phyloP scores from a whole-genome alignment of 331 rosid genomes.

The Cydonia oblonga region DNA sequence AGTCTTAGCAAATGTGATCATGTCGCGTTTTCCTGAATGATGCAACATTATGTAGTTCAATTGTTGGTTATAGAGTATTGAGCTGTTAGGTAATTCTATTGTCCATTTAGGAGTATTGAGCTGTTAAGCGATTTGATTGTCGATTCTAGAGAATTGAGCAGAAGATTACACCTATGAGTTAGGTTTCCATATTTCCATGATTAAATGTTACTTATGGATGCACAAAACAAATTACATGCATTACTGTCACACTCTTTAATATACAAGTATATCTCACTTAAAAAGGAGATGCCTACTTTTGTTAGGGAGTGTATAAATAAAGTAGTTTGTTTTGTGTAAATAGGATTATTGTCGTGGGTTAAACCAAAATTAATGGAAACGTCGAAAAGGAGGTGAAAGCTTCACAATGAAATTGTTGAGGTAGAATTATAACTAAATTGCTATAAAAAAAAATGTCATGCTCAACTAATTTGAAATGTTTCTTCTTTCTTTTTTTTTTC shows the following conservation, averaged over 20 bases:
- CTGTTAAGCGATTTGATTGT: fast-evolving
- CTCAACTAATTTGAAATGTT: not conserved
- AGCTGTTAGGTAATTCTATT: no score
- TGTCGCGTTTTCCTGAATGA: no score
- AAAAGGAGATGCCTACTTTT: not conserved
- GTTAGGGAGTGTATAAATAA: not conserved
- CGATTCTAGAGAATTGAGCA: not conserved
- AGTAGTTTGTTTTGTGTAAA: not conserved
- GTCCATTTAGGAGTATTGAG: not conserved
- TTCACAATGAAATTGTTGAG: not conserved
- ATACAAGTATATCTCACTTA: not conserved
- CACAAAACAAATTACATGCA: not conserved
- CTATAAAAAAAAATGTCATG: not conserved
- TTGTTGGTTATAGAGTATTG: not conserved
- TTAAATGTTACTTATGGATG: no score
- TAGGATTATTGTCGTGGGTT: not conserved
- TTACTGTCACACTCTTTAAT: no score
- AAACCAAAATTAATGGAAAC: not conserved
- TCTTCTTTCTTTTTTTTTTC: no score
- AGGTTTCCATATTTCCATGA: not conserved
- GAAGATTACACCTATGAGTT: no score
- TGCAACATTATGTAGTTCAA: no score
- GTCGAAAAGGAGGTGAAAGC: not conserved
- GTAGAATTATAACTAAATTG: not conserved
- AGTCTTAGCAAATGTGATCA: no score